These are phyloP conservation scores for Maudiozyma serrabonitensis DNA, from an alignment of 805 yeast genomes.

Conservation along the genomic window DNA sequence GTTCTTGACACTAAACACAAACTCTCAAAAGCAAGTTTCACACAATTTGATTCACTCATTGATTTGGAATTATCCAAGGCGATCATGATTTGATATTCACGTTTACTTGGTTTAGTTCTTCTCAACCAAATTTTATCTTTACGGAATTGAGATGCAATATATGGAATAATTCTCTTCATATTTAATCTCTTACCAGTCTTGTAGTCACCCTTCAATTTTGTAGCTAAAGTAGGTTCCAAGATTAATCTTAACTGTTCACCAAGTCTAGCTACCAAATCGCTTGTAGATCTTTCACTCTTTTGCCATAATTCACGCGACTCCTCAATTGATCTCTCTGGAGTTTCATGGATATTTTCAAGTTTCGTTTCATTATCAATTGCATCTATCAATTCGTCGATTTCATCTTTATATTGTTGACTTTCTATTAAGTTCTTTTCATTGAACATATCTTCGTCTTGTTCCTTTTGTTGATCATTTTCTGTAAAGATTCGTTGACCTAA, in stretches of 20 bases:
- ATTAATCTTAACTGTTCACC: slow-evolving; percentile 90
- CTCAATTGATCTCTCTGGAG: slow-evolving; percentile 44
- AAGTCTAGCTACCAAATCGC: slow-evolving; percentile 74
- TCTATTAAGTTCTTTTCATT: slow-evolving; percentile 5
- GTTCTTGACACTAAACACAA: slow-evolving; percentile 92
- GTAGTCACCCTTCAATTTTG: slow-evolving; percentile 89
- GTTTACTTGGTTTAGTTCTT: slow-evolving; percentile 92
- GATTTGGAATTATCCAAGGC: slow-evolving; percentile 96
- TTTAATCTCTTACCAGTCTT: slow-evolving; percentile 94
- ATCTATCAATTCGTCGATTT: slow-evolving; percentile 25
- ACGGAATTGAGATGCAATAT: slow-evolving; percentile 93
- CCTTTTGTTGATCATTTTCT: slow-evolving; percentile 19
- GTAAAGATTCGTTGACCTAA: slow-evolving; percentile 39
- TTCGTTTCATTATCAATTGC: slow-evolving; percentile 28
- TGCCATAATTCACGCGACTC: slow-evolving; percentile 77
- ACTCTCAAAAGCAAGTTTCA: slow-evolving; percentile 87
- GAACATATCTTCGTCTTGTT: slow-evolving; percentile 9
- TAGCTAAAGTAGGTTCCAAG: slow-evolving; percentile 92
- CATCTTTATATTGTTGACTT: slow-evolving; percentile 23
- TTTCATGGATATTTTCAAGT: slow-evolving; percentile 18
- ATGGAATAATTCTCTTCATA: slow-evolving; percentile 95
- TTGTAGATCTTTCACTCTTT: slow-evolving; percentile 72
- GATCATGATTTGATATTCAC: slow-evolving; percentile 95
- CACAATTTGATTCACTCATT: slow-evolving; percentile 88
- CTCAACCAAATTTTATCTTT: slow-evolving; percentile 98